These are phyloP conservation scores for Angomonas ambiguus DNA, from an alignment of 208 protist species.

Conservation along the genomic window DNA sequence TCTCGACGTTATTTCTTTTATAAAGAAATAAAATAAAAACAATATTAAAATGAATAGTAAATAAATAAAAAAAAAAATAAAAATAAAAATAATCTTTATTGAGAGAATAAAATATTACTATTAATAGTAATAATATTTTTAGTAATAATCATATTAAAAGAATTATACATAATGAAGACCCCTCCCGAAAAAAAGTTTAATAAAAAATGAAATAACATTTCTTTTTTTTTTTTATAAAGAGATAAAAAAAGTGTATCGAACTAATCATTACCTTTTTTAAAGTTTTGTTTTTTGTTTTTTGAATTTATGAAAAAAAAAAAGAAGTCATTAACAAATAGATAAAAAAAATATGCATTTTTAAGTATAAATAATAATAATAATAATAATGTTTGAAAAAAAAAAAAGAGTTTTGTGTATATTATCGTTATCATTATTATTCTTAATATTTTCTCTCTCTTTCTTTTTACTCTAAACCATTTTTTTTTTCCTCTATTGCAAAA, in stretches of 20 bases:
- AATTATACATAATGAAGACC: neutral
- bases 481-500: neutral
- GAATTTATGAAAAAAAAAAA: neutral
- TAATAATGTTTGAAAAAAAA: neutral
- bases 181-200: neutral
- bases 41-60: neutral
- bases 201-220: neutral
- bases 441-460: neutral
- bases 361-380: no score
- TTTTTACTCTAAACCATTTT: neutral
- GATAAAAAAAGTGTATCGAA: neutral
- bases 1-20: slow-evolving; percentile 27
- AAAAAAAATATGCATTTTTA: no score
- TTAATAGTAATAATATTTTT: no score
- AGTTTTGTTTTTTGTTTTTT: neutral
- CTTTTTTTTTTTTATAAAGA: slow-evolving; percentile 8
- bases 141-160: neutral
- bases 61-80: neutral
- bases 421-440: neutral
- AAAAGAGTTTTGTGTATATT: neutral
- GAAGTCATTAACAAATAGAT: no score
- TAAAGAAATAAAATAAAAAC: neutral
- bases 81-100: neutral
- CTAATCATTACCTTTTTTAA: neutral
- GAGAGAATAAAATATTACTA: neutral